A percentile compares a stretch with the other conserved stretches of the same genome.
phyloP scores from a whole-genome alignment of 2,329 filamentous ascomycete genomes.

The Bipolaris zeicola region DNA sequence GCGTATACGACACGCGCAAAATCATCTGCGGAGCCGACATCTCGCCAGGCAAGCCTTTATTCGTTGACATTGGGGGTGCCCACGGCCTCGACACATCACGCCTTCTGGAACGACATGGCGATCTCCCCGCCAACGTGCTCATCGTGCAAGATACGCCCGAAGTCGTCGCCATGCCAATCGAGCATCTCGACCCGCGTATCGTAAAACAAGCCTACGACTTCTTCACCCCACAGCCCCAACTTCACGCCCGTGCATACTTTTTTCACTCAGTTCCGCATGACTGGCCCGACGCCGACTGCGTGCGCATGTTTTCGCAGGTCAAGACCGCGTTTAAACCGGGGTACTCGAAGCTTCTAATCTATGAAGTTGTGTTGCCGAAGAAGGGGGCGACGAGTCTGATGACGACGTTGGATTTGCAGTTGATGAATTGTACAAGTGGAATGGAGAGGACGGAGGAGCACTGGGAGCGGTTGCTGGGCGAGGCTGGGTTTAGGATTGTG shows the following conservation, averaged over 20 bases:
- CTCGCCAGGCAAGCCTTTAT: background rate
- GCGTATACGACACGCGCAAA: conserved; percentile 5
- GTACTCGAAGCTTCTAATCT: conserved; percentile 7
- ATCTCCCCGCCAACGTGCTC: conserved; percentile 1
- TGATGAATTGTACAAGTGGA: conserved; percentile 8
- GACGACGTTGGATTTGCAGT: conserved; percentile 10
- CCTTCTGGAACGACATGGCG: background rate
- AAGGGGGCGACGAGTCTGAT: conserved; percentile 5
- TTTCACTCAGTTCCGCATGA: conserved; percentile 5
- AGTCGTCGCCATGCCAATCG: conserved; percentile 1
- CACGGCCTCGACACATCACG: conserved; percentile 7
- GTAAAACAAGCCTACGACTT: conserved; percentile 11
- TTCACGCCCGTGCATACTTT: conserved; percentile 6
- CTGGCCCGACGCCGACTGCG: conserved; percentile 6
- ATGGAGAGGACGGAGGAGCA: conserved; percentile 9
- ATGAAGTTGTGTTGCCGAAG: conserved; percentile 8
- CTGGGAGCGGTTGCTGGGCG: background rate
- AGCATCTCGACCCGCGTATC: conserved; percentile 2
- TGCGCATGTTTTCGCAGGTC: conserved; percentile 6
- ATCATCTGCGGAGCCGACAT: conserved; percentile 2
- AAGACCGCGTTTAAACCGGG: conserved; percentile 1
- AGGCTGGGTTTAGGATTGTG: background rate
- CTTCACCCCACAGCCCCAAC: conserved; percentile 7
- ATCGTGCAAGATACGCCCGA: conserved; percentile 8
- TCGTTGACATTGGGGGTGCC: conserved; percentile 2